Evolutionary conservation across 2,329 filamentous ascomycete genomes (phyloP).

Genomic region (Neofusicoccum ribis): DNA sequence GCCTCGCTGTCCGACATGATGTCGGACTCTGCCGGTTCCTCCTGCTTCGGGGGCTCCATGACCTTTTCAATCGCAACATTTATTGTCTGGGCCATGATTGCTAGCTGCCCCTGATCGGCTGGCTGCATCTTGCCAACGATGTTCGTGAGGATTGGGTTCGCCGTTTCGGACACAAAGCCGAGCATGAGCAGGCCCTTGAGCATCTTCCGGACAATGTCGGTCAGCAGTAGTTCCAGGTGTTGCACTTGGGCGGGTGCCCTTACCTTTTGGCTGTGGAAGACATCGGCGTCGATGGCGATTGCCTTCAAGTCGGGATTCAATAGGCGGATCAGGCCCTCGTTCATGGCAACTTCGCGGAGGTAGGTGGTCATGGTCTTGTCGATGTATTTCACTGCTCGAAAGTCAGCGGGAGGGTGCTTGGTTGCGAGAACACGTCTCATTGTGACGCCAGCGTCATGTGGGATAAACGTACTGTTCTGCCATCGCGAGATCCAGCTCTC

Average conservation of each 20-base stretch:
- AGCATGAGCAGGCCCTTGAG: conserved; percentile 52
- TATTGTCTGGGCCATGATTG: conserved; percentile 43
- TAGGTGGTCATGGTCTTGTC: conserved; percentile 51
- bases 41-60: conserved; percentile 6
- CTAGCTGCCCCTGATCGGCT: conserved; percentile 39
- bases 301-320: conserved; percentile 50
- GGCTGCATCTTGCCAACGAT: conserved; percentile 40
- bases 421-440: background rate
- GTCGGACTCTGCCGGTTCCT: conserved; percentile 13
- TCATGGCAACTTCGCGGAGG: conserved; percentile 47
- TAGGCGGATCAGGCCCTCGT: conserved; percentile 34
- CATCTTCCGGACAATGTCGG: conserved; percentile 29
- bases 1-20: conserved; percentile 13
- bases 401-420: conserved; percentile 11
- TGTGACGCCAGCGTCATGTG: background rate
- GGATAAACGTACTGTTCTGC: conserved; percentile 43
- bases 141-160: conserved; percentile 49
- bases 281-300: conserved; percentile 44
- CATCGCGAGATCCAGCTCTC: conserved; percentile 54
- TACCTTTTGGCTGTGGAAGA: conserved; percentile 28
- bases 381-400: conserved; percentile 46
- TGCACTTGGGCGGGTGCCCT: background rate
- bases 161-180: conserved; percentile 48
- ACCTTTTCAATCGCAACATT: conserved; percentile 1
- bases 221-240: background rate